Evolutionary conservation across 768 basidiomycete genomes (phyloP), one percentile per base, ranked within the genome.

Genomic region (Tricholomella constricta): DNA sequence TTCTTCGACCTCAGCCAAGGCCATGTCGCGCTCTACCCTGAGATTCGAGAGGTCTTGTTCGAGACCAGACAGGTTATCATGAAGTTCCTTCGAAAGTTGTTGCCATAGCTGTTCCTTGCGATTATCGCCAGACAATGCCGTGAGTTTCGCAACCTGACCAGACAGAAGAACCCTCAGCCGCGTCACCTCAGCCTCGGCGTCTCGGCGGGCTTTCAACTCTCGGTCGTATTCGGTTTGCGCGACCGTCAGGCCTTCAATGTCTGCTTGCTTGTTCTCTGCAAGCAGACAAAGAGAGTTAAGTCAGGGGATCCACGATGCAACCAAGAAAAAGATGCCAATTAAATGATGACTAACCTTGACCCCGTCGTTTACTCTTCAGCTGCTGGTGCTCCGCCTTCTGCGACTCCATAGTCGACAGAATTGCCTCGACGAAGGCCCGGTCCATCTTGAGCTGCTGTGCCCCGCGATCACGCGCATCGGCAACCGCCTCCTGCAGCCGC

Each of bases 221-320:
- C 84, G 84, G 65, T 98, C 95, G 65, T 96, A 98, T 65, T 98
- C 97, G 37, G 88, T 87, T 61, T 94, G 91, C 2, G 96, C 94
- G 22, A 95, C 94, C 0, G 86, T 87, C 36, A 99, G 76, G 36
- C 97, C 97, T 56, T 94, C 89, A 50, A 94, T 90, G 56, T 91
- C 58, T 93, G 90, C 58, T 90, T 89, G 65, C 93, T 97, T 43
- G 90, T 85, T 45, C 96, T 79, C 96, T 99, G 65, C 29, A 27
- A 47, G 41, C 32, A 15, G 32, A 35, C 20, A 29, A 25, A 25
- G 44, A 49, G 6, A 43, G 36, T 35, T 17, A 36, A 54, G n/a
- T n/a, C 31, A 32, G 31, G 9, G 14, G 6, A 32, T 32, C 10
- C 9, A 32, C 14, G 31, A 32, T 32, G 9, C 14, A 14, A 32